phyloP scores from a whole-genome alignment of 192 early-diverging fungal genomes.

The Paraglomus occultum region DNA sequence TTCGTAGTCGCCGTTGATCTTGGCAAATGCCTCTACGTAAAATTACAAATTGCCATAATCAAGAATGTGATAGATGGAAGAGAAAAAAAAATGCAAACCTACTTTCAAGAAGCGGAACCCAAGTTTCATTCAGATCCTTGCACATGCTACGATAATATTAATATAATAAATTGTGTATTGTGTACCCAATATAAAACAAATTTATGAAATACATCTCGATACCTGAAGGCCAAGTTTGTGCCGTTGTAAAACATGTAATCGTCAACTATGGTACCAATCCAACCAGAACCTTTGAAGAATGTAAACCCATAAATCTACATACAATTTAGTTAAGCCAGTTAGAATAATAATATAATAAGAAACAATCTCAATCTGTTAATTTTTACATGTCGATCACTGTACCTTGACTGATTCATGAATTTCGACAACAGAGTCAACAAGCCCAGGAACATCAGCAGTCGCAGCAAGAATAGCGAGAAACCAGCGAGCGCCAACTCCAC shows the following conservation, averaged over 20 bases:
- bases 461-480: constrained; percentile 46
- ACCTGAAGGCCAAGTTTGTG: constrained; percentile 49
- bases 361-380: too few species aligned
- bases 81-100: too few species aligned
- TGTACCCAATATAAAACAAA: too few species aligned
- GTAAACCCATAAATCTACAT: constrained; percentile 46
- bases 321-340: neutral
- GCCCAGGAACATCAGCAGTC: constrained; percentile 36
- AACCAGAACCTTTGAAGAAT: constrained; percentile 48
- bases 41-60: too few species aligned
- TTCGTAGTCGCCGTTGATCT: constrained; percentile 48
- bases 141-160: too few species aligned
- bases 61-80: too few species aligned
- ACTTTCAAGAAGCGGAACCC: constrained; percentile 52
- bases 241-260: constrained; percentile 35
- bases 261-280: constrained; percentile 44
- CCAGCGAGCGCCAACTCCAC: constrained; percentile 45
- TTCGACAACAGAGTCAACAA: constrained; percentile 43
- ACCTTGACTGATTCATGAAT: constrained; percentile 48
- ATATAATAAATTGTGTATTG: too few species aligned
- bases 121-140: constrained; percentile 48
- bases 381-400: too few species aligned
- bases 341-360: neutral
- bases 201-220: constrained; percentile 25
- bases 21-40: constrained; percentile 57